Percentiles rank a stretch among this genome's conserved stretches.
Evolutionary conservation across 768 basidiomycete genomes (phyloP).

Genomic region (Leucocoprinus sp.): DNA sequence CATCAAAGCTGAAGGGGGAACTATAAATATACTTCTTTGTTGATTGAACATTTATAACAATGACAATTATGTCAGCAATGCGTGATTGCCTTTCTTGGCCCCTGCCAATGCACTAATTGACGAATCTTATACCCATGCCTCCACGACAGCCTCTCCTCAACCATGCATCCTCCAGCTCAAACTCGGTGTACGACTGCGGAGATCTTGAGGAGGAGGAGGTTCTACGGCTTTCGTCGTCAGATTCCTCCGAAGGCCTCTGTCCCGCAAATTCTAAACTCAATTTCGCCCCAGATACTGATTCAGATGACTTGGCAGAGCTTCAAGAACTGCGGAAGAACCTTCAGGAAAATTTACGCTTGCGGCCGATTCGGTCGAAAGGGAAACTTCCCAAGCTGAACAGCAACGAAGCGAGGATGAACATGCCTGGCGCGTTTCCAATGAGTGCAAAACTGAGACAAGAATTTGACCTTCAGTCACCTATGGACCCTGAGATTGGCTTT

Average conservation of each 20-base stretch:
- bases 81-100: constrained; percentile 1
- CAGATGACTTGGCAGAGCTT: constrained; percentile 58
- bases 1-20: constrained; percentile 15
- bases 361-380: constrained; percentile 61
- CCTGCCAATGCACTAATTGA: constrained; percentile 4
- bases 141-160: constrained; percentile 9
- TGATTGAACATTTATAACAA: not conserved
- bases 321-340: constrained; percentile 65
- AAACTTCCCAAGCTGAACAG: constrained; percentile 39
- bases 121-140: constrained; percentile 6
- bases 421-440: constrained; percentile 20
- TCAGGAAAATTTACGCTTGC: constrained; percentile 67
- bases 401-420: constrained; percentile 10
- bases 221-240: constrained; percentile 32
- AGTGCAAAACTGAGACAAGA: constrained; percentile 5
- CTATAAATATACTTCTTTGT: constrained; percentile 11
- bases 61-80: constrained; percentile 9
- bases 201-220: constrained; percentile 31
- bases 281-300: constrained; percentile 12
- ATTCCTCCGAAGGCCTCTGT: constrained; percentile 27
- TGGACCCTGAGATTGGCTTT: not conserved
- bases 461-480: not conserved
- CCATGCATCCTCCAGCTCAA: constrained; percentile 7
- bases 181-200: constrained; percentile 20
- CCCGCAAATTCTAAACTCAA: constrained; percentile 12